Evolutionary conservation across 371 early-diverging fungal species (phyloP), one percentile per base, ranked within the genome.

Genomic region (Mortierella sp.): DNA sequence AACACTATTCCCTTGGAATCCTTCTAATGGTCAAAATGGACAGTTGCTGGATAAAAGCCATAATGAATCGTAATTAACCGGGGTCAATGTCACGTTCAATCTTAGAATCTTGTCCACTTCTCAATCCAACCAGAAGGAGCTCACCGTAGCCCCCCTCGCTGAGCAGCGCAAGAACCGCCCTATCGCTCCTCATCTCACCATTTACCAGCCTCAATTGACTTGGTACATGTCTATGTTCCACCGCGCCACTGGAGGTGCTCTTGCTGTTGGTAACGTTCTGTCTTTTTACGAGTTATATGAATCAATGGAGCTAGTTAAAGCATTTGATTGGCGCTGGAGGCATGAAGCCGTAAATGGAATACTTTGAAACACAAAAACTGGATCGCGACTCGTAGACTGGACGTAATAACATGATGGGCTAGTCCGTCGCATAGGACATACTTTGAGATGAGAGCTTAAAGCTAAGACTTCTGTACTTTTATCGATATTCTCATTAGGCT

Each of bases 161-260:
- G 84, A 89, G 66, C 92, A 91, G 79, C 90, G 92, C 80, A 86
- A 87, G 70, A 83, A 87, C 81, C 94, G 98, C 58, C 98, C 98
- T 38, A 84, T 92, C 40, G 92, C 94, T 53, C 97, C 96, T 53
- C 94, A 96, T 68, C 76, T 96, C 69, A 81, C 86, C 58, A 97
- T 97, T 84, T 97, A 97, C 87, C 90, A 96, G 87, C 95, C 94
- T 59, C 96, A 96, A 84, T 76, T 97, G 74, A 94, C 97, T 45
- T 94, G 93, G 94, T 84, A 88, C 77, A 73, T 95, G 84, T 97
- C 97, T 10, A 85, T 74, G 58, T 74, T 85, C 69, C 93, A 96
- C 84, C 93, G 98, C 84, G 60, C 93, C 65, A 95, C 97, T 24
- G 97, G 96, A 58, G 91, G 84, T 71, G 91, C 87, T 47, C 41